Evolutionary conservation across 257 asterid genomes (phyloP).

Genomic region (Nicotiana tomentosiformis): DNA sequence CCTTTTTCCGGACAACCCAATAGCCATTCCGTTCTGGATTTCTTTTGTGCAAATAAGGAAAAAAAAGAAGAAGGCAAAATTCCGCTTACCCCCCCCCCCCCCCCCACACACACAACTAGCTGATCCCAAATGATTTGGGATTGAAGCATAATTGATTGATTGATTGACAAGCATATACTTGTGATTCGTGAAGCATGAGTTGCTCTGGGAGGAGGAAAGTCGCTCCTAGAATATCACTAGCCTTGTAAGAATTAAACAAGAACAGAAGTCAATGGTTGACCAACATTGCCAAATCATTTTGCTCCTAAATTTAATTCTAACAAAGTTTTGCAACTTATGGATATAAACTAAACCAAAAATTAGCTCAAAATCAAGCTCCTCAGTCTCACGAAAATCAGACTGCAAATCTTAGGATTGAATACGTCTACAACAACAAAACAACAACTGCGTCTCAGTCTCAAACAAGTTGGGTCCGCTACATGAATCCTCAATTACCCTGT

Average conservation of each 20-base stretch:
- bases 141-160: background rate
- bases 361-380: background rate
- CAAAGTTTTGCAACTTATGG: background rate
- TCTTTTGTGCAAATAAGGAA: background rate
- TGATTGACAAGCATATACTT: background rate
- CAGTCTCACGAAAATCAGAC: background rate
- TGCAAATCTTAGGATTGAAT: background rate
- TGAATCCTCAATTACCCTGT: no score
- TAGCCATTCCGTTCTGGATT: background rate
- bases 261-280: background rate
- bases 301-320: background rate
- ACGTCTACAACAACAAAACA: background rate
- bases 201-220: background rate
- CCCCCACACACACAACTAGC: background rate
- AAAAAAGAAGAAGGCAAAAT: no score
- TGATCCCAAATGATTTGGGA: background rate
- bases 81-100: no score
- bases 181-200: background rate
- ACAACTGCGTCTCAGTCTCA: no score
- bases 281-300: background rate
- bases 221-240: background rate
- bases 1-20: background rate
- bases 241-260: background rate
- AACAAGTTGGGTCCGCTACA: no score
- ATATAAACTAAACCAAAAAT: background rate